Conservation (phyloP, 164 flowering plant genomes). For the Sextonia rubra region DNA sequence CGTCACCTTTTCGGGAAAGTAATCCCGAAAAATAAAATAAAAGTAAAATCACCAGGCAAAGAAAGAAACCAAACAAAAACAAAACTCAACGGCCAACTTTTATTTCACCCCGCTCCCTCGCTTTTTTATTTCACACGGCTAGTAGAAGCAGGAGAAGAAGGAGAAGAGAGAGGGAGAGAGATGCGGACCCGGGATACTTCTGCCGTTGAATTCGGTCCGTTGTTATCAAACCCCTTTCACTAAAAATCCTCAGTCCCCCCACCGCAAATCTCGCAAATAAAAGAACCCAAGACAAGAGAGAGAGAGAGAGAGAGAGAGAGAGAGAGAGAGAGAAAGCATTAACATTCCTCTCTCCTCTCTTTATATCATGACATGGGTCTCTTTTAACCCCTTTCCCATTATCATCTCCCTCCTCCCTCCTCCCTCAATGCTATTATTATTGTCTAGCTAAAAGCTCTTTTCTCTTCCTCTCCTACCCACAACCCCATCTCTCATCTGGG, state of each 20-base stretch:
- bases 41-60: too few species aligned
- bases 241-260: constrained; percentile 9
- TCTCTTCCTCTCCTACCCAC: neutral
- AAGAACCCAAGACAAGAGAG: neutral
- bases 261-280: constrained; percentile 37
- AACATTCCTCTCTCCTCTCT: neutral
- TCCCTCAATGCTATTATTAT: neutral
- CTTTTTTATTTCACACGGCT: neutral
- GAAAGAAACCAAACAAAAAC: too few species aligned
- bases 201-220: constrained; percentile 28
- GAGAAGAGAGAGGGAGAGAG: constrained; percentile 9
- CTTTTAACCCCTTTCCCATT: neutral
- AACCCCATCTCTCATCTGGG: constrained; percentile 12
- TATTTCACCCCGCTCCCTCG: constrained; percentile 1
- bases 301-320: neutral
- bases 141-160: neutral
- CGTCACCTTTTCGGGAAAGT: too few species aligned
- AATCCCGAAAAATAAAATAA: too few species aligned
- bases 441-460: neutral
- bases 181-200: constrained; percentile 29
- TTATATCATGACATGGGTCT: constrained; percentile 12
- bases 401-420: neutral
- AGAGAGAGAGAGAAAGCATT: neutral
- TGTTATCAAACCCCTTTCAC: constrained; percentile 7
- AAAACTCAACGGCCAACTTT: constrained; percentile 29